Evolutionary conservation across 2,329 filamentous ascomycete species (phyloP).

Genomic region (Aphanocladium album): DNA sequence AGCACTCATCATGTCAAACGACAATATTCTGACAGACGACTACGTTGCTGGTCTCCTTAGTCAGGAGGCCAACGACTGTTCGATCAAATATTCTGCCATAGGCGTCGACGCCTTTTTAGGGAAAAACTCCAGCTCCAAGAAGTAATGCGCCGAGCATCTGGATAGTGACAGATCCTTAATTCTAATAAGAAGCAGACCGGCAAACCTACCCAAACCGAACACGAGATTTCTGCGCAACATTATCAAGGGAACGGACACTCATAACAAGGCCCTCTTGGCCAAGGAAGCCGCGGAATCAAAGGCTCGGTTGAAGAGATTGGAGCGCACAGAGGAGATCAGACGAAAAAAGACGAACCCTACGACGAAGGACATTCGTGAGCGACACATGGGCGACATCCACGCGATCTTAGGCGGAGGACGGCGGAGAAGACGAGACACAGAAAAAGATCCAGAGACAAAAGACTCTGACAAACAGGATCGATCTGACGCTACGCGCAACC

Average conservation of each 20-base stretch:
- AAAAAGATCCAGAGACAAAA: conserved; percentile 14
- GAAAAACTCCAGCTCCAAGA: conserved; percentile 38
- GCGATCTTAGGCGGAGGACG: conserved; percentile 49
- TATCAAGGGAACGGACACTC: conserved; percentile 78
- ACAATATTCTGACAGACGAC: conserved; percentile 62
- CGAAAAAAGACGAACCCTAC: conserved; percentile 40
- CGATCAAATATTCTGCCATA: conserved; percentile 67
- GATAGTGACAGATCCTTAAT: conserved; percentile 15
- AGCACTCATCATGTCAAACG: conserved; percentile 32
- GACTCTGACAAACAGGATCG: conserved; percentile 10
- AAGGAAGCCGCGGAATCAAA: conserved; percentile 78
- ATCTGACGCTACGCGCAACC: neutral
- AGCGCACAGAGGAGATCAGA: conserved; percentile 41
- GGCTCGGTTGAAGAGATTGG: conserved; percentile 61
- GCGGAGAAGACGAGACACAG: conserved; percentile 23
- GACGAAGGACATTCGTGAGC: conserved; percentile 46
- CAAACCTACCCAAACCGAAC: conserved; percentile 78
- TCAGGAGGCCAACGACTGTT: conserved; percentile 71
- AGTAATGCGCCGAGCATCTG: conserved; percentile 33
- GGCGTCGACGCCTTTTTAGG: conserved; percentile 61
- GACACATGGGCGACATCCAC: conserved; percentile 57
- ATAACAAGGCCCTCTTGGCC: conserved; percentile 81
- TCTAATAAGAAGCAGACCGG: conserved; percentile 43
- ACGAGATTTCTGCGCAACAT: conserved; percentile 84
- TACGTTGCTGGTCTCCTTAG: conserved; percentile 76